phyloP scores from a whole-genome alignment of 2,329 filamentous ascomycete species.

The Botrytis paeoniae region DNA sequence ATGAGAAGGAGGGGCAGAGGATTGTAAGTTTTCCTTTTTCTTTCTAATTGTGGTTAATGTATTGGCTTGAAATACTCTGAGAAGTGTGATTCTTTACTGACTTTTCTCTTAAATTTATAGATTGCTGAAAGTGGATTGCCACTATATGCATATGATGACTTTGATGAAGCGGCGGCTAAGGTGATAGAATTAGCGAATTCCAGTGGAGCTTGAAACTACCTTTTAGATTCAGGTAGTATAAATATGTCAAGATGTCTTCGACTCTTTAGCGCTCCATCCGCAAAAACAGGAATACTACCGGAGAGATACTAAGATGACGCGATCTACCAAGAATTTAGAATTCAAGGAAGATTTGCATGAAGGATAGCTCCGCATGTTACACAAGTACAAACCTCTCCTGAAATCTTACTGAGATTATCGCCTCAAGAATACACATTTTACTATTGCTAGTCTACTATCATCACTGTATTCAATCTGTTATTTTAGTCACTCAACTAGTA shows the following conservation, averaged over 20 bases:
- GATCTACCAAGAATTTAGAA: not conserved
- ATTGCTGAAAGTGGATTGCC: slow-evolving; percentile 66
- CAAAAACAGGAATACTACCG: not conserved
- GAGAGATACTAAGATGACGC: not conserved
- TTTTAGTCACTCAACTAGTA: not conserved
- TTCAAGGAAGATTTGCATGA: not conserved
- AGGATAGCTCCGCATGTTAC: not conserved
- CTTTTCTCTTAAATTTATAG: slow-evolving; percentile 31
- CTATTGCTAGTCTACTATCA: not conserved
- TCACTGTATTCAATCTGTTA: not conserved
- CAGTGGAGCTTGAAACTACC: not conserved
- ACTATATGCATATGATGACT: slow-evolving; percentile 69
- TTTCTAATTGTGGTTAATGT: not conserved
- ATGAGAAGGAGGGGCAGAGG: slow-evolving; percentile 66
- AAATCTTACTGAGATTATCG: rapidly evolving
- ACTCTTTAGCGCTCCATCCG: not conserved
- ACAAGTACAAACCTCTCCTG: not conserved
- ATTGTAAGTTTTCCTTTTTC: slow-evolving; percentile 45
- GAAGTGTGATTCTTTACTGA: not conserved
- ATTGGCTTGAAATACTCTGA: not conserved
- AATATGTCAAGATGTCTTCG: not conserved
- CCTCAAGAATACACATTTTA: not conserved
- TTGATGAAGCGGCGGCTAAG: slow-evolving; percentile 68
- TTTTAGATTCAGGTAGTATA: not conserved
- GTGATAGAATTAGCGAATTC: slow-evolving; percentile 56